Conservation (phyloP, 1,284 basidiomycete genomes). For the Clitocybe nebularis region DNA sequence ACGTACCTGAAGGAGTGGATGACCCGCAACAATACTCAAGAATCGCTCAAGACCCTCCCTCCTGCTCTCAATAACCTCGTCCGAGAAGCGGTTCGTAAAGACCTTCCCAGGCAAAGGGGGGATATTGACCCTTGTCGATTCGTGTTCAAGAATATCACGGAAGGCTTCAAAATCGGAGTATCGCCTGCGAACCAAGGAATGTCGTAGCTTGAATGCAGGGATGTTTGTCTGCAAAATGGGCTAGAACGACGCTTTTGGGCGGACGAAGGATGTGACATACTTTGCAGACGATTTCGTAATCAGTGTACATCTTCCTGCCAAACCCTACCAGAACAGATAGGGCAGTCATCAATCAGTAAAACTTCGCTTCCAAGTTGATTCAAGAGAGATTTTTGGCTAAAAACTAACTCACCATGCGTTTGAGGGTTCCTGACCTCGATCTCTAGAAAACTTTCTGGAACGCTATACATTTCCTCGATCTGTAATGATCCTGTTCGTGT, state of each 20-base stretch:
- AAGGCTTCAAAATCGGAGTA: slow-evolving; percentile 99
- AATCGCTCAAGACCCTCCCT: slow-evolving; percentile 95
- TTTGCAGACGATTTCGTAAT: slow-evolving; percentile 98
- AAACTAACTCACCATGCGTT: slow-evolving; percentile 76
- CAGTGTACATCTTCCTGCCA: slow-evolving; percentile 97
- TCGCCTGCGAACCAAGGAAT: slow-evolving; percentile 90
- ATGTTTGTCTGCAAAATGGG: slow-evolving; percentile 81
- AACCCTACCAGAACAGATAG: slow-evolving; percentile 53
- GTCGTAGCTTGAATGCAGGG: slow-evolving; percentile 95
- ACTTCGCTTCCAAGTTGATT: background rate
- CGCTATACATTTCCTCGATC: slow-evolving; percentile 98
- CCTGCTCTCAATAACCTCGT: slow-evolving; percentile 92
- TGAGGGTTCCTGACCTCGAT: slow-evolving; percentile 97
- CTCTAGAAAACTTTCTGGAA: slow-evolving; percentile 96
- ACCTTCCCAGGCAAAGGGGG: slow-evolving; percentile 96
- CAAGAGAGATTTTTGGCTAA: too few species aligned
- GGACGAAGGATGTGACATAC: slow-evolving; percentile 37
- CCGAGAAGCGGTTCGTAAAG: slow-evolving; percentile 94
- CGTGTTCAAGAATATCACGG: slow-evolving; percentile 95
- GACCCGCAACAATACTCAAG: slow-evolving; percentile 94
- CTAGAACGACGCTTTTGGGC: background rate
- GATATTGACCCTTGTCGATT: slow-evolving; percentile 96
- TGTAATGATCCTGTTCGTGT: slow-evolving; percentile 32
- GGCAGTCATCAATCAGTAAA: slow-evolving; percentile 9
- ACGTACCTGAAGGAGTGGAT: slow-evolving; percentile 88